Percentiles rank a stretch among this genome's conserved stretches.
These are phyloP conservation scores for Tulasnella sp. DNA, from an alignment of 768 basidiomycete genomes.

Conservation along the genomic window DNA sequence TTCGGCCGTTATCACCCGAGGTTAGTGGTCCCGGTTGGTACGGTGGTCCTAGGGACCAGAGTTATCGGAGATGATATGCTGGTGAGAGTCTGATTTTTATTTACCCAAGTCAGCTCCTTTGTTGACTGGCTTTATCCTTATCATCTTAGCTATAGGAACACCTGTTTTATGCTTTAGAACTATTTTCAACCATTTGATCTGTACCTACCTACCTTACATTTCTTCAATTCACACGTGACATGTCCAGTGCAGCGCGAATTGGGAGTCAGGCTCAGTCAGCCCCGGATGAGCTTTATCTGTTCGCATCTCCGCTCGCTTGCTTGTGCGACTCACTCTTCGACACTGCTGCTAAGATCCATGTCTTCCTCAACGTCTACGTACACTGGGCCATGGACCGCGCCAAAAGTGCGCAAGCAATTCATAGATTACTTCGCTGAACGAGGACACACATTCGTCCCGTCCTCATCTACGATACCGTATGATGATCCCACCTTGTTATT, in stretches of 20 bases:
- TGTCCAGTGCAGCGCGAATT: constrained; percentile 5
- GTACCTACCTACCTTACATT: no score
- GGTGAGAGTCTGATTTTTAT: no score
- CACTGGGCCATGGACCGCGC: constrained; percentile 53
- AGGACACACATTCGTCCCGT: constrained; percentile 80
- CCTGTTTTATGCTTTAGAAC: no score
- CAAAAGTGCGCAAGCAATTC: constrained; percentile 75
- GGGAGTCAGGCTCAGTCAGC: constrained; percentile 8
- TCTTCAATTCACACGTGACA: constrained; percentile 8
- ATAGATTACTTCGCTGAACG: constrained; percentile 76
- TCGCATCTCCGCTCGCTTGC: constrained; percentile 1
- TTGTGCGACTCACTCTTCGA: not conserved
- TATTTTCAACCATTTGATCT: no score
- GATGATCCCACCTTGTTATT: constrained; percentile 97
- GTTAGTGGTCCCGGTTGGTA: no score
- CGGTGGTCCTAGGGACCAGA: no score
- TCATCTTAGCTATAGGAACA: no score
- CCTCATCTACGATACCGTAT: constrained; percentile 87
- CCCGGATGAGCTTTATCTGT: constrained; percentile 14
- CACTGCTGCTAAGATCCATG: not conserved
- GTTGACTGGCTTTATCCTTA: no score
- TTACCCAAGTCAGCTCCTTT: no score
- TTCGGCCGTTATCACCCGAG: no score
- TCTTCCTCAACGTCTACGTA: constrained; percentile 4
- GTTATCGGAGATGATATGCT: no score